phyloP scores from a whole-genome alignment of 2,329 filamentous ascomycete species.

The Pseudogymnoascus sp. region DNA sequence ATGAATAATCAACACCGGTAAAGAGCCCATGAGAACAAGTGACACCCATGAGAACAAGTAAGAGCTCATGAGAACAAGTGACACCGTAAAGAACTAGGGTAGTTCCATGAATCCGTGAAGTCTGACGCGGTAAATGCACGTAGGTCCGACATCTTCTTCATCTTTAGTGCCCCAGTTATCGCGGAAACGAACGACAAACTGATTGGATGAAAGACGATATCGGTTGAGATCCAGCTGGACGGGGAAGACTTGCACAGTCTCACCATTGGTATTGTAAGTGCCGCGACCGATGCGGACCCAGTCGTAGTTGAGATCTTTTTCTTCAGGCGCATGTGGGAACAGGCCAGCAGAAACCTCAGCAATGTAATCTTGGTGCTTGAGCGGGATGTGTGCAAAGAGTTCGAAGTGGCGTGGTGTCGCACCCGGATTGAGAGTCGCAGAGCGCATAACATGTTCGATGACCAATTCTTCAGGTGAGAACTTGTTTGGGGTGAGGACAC shows the following conservation, averaged over 20 bases:
- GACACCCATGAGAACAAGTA: not conserved
- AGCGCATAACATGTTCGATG: conserved; percentile 60
- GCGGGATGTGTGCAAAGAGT: conserved; percentile 53
- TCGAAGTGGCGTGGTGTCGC: conserved; percentile 61
- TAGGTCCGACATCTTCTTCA: conserved; percentile 37
- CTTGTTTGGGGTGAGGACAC: conserved; percentile 47
- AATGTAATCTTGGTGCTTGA: conserved; percentile 33
- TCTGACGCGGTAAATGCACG: conserved; percentile 57
- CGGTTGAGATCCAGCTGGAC: conserved; percentile 41
- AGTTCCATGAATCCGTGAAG: conserved; percentile 40
- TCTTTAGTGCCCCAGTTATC: conserved; percentile 46
- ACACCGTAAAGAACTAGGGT: not conserved
- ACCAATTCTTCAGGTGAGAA: conserved; percentile 62
- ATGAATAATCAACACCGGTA: not conserved
- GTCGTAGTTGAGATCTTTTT: conserved; percentile 28
- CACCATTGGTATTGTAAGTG: conserved; percentile 37
- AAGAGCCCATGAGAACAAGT: not conserved
- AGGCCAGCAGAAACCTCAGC: conserved; percentile 34
- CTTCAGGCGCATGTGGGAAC: conserved; percentile 27
- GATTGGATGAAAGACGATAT: conserved; percentile 40
- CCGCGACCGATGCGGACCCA: conserved; percentile 53
- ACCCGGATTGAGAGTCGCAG: conserved; percentile 51
- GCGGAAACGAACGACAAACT: conserved; percentile 45
- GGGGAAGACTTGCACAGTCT: conserved; percentile 41
- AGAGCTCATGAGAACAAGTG: not conserved